These are phyloP conservation scores for Mesotaenium endlicherianum DNA, from an alignment of 139 green algal genomes.

Conservation along the genomic window DNA sequence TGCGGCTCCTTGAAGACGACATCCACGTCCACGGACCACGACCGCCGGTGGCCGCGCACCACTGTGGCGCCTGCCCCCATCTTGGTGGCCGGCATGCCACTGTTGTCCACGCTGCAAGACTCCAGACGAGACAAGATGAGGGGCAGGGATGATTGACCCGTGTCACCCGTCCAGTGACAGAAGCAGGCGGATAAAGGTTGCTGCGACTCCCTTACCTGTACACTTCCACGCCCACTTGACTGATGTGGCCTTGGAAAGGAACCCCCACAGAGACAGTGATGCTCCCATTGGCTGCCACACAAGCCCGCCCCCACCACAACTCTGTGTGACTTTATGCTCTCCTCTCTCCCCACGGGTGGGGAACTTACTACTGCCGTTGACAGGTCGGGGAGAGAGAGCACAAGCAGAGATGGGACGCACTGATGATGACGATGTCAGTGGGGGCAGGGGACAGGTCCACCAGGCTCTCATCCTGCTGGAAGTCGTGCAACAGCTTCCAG, in stretches of 20 bases:
- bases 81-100: neutral
- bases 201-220: neutral
- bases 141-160: neutral
- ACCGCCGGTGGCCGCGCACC: neutral
- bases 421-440: neutral
- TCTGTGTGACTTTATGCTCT: no score
- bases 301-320: neutral
- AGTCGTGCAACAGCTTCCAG: neutral
- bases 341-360: no score
- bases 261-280: neutral
- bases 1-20: neutral
- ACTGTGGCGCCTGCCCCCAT: neutral
- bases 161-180: neutral
- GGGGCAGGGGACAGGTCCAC: neutral
- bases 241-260: neutral
- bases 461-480: neutral
- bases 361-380: no score
- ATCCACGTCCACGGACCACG: neutral
- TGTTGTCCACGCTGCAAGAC: neutral
- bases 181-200: neutral
- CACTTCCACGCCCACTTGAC: constrained; percentile 1
- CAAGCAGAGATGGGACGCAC: no score
- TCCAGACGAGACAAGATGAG: neutral
- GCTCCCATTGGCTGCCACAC: neutral
- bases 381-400: no score